Evolutionary conservation across 2,329 filamentous ascomycete genomes (phyloP).

Genomic region (Aspergillus spinulosporus): DNA sequence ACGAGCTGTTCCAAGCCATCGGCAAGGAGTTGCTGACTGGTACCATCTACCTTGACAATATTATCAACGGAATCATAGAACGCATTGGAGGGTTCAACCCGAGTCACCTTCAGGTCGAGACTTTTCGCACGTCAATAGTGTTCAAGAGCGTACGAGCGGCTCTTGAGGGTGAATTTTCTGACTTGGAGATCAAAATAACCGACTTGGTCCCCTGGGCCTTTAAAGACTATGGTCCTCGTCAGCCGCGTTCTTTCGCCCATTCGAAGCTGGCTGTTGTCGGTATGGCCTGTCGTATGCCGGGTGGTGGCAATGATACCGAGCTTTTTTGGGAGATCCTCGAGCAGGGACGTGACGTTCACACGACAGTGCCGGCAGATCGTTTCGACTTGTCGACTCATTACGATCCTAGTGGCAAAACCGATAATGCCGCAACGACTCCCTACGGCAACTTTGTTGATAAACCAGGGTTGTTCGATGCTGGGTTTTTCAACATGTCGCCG

Average conservation of each 20-base stretch:
- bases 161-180: constrained; percentile 4
- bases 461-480: constrained; percentile 41
- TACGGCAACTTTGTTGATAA: constrained; percentile 43
- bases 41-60: constrained; percentile 16
- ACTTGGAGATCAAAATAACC: background rate
- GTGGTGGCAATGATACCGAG: constrained; percentile 26
- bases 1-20: constrained; percentile 16
- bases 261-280: constrained; percentile 31
- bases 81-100: background rate
- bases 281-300: constrained; percentile 25
- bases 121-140: constrained; percentile 15
- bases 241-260: constrained; percentile 10
- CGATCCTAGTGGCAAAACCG: constrained; percentile 34
- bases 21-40: constrained; percentile 14
- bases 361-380: constrained; percentile 32
- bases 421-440: constrained; percentile 33
- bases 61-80: constrained; percentile 10
- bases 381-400: constrained; percentile 38
- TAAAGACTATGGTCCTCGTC: constrained; percentile 7
- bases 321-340: constrained; percentile 41
- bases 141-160: constrained; percentile 4
- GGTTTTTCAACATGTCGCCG: constrained; percentile 58
- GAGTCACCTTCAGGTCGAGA: constrained; percentile 1
- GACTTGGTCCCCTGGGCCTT: constrained; percentile 10
- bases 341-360: constrained; percentile 33